Conservation (phyloP, 352 stramenopile genomes). For the Pythium phragmitis region DNA sequence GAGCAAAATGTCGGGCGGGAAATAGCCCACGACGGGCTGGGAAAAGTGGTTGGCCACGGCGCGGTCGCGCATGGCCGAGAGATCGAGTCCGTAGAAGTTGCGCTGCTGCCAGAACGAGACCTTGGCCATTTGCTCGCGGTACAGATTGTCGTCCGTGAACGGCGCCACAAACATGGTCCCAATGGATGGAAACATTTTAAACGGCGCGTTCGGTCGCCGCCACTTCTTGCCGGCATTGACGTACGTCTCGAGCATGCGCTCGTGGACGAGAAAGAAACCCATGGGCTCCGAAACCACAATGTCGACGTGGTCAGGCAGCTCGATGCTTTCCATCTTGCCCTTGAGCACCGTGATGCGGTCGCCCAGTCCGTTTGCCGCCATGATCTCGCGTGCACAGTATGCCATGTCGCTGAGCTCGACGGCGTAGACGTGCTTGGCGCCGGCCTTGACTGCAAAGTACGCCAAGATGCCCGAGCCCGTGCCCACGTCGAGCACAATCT, state of each 20-base stretch:
- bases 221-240: slow-evolving; percentile 95
- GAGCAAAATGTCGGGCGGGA: slow-evolving; percentile 77
- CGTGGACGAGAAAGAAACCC: slow-evolving; percentile 99
- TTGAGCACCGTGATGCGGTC: slow-evolving; percentile 98
- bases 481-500: slow-evolving; percentile 99
- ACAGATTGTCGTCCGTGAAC: slow-evolving; percentile 95
- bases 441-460: slow-evolving; percentile 97
- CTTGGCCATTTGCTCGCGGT: slow-evolving; percentile 91
- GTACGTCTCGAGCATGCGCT: slow-evolving; percentile 99
- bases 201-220: slow-evolving; percentile 74
- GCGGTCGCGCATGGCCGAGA: slow-evolving; percentile 90
- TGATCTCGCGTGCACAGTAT: slow-evolving; percentile 92
- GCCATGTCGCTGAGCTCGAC: slow-evolving; percentile 99
- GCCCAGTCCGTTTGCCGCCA: slow-evolving; percentile 93
- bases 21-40: slow-evolving; percentile 95
- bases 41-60: slow-evolving; percentile 98
- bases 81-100: slow-evolving; percentile 97
- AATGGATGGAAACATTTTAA: slow-evolving; percentile 97
- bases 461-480: slow-evolving; percentile 99
- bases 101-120: slow-evolving; percentile 94
- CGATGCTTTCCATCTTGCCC: slow-evolving; percentile 96
- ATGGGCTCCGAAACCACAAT: slow-evolving; percentile 99
- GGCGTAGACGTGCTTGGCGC: slow-evolving; percentile 93
- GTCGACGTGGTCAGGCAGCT: slow-evolving; percentile 96
- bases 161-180: slow-evolving; percentile 97